Evolutionary conservation across 2,329 filamentous ascomycete species (phyloP), one percentile per base, ranked within the genome.

Genomic region (Fusarium sp.): DNA sequence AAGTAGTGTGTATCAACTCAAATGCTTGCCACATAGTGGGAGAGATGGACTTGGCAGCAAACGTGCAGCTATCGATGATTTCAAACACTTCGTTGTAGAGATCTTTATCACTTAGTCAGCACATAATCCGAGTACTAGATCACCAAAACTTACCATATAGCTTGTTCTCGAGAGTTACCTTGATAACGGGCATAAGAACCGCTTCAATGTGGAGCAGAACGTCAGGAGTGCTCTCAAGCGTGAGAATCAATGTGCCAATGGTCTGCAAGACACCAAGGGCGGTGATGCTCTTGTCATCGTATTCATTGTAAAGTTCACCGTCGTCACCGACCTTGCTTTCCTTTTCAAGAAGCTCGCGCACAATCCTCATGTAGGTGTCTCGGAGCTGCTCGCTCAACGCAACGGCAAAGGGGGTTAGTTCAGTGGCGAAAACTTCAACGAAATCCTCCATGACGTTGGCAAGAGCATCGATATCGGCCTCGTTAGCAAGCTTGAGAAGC

Each of bases 381-480:
- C 94, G 89, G 43, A 99, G 83, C 78, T 99, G 95, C 78, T 98
- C 93, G 73, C 93, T 97, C 5, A 99, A 83, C 5, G 95, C 95
- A 29, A 99, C 94, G 10, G 95, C 95, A 72, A 99, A 99, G 4
- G 95, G 95, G 6, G 95, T 98, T 42, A 99, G 85, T 75, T 99
- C 95, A 3, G 92, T 86, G n/a, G 95, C 94, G 74, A 99, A 99
- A 3, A 98, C 93, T 77, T 99, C 95, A 41, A 99, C 95, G 74
- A 99, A 99, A 74, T 99, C 95, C 78, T 99, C 95, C 95, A 99
- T 99, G 35, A 99, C 95, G 72, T 98, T 98, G 22, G 95, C 94
- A 36, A 99, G 83, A 6, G 95, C 93, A 76, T 99, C 95, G 43
- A 99, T 94, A 74, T 99, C 95, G 56, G 96, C 95, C 78, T 99